Evolutionary conservation across 2,329 filamentous ascomycete species (phyloP).

Genomic region (Claviceps sp.): DNA sequence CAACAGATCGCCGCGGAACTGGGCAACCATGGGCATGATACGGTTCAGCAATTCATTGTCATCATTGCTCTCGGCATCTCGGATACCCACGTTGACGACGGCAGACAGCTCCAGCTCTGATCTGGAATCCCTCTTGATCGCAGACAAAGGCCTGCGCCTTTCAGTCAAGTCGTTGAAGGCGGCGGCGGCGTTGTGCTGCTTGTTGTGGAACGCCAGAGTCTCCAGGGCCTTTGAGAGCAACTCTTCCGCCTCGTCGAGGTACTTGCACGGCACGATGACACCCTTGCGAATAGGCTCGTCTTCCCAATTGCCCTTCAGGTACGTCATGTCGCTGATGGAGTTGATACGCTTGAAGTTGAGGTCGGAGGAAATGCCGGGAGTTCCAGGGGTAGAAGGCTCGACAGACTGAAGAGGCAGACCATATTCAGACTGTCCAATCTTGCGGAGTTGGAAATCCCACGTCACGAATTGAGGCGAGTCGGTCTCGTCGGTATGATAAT

Average conservation of each 20-base stretch:
- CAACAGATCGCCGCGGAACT: constrained; percentile 73
- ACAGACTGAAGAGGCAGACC: constrained; percentile 68
- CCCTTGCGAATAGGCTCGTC: constrained; percentile 77
- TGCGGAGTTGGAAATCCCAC: constrained; percentile 93
- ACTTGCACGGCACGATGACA: constrained; percentile 86
- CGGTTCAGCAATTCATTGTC: constrained; percentile 70
- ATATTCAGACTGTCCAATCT: constrained; percentile 84
- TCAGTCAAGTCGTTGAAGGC: constrained; percentile 60
- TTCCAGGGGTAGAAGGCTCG: constrained; percentile 73
- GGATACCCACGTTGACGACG: constrained; percentile 84
- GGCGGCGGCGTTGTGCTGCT: constrained; percentile 37
- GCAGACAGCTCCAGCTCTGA: constrained; percentile 72
- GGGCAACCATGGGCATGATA: constrained; percentile 61
- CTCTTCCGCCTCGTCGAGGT: constrained; percentile 89
- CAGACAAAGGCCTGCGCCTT: constrained; percentile 45
- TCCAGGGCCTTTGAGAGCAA: constrained; percentile 73
- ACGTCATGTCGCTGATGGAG: constrained; percentile 95
- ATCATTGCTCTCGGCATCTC: constrained; percentile 70
- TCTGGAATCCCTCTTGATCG: constrained; percentile 13
- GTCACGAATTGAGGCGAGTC: constrained; percentile 61
- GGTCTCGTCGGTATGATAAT: constrained; percentile 73
- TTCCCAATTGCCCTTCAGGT: constrained; percentile 59
- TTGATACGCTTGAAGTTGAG: constrained; percentile 66
- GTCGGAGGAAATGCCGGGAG: constrained; percentile 43
- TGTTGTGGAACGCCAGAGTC: constrained; percentile 50